Conservation (phyloP, 306 rosid genomes). For the Prunus mume region DNA sequence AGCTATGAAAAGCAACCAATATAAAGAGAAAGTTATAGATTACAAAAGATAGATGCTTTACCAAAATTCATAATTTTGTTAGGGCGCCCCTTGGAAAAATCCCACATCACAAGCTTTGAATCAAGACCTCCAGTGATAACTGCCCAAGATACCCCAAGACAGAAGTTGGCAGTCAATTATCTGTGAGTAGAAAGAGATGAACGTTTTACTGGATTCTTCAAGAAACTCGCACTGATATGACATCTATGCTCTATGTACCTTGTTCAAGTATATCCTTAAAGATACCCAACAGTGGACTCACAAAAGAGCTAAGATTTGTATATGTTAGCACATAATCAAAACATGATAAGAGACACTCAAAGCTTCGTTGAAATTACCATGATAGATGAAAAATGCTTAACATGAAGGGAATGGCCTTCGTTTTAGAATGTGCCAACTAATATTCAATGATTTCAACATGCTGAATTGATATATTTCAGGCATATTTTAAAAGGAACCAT, state of each 20-base stretch:
- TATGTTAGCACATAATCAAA: background rate
- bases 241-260: background rate
- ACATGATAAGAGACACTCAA: background rate
- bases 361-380: background rate
- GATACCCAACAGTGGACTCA: background rate
- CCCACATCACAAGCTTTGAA: slow-evolving; percentile 82
- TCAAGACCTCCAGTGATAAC: slow-evolving; percentile 96
- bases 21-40: slow-evolving; percentile 6
- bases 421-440: background rate
- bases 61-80: slow-evolving; percentile 64
- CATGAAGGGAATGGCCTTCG: background rate
- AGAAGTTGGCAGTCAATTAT: slow-evolving; percentile 13
- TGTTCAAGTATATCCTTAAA: background rate
- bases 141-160: slow-evolving; percentile 25
- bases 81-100: slow-evolving; percentile 87
- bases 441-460: background rate
- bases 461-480: background rate
- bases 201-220: slow-evolving; percentile 14
- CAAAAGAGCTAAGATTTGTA: background rate
- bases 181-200: slow-evolving; percentile 2
- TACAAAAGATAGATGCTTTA: slow-evolving; percentile 24
- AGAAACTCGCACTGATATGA: background rate
- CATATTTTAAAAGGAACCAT: background rate
- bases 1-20: slow-evolving; percentile 3
- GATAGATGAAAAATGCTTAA: background rate